Evolutionary conservation across 23 red algal genomes (phyloP), one percentile per base, ranked within the genome.

Genomic region (Gracilaria gracilis): DNA sequence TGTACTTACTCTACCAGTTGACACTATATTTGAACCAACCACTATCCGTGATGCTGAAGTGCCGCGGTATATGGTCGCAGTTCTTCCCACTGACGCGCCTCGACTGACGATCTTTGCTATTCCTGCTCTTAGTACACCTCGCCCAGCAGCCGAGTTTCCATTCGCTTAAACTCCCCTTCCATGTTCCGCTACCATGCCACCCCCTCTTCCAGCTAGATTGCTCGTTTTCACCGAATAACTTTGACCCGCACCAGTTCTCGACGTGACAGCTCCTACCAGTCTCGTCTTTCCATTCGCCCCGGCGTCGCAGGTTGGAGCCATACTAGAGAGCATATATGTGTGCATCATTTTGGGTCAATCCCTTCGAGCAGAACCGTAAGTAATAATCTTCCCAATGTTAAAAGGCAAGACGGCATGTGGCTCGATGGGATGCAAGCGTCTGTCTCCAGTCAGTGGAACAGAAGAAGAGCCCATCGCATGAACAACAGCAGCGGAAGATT

Each of bases 401-500:
- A 42, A 48, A 48, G 72, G 13, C 39, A 77, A 50, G 14, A 77
- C 40, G 9, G 72, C 72, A 51, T 13, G 72, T 0, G 72, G 23
- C 72, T 14, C 42, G 0, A 50, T 44, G 23, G 72, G 25, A 77
- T 77, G 50, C 21, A 77, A 4, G 13, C 72, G 39, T 28, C 4
- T 31, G 25, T 77, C 38, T 77, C 42, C 42, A 7, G 50, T 77
- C 42, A 51, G 72, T 46, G 42, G 40, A 27, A 77, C 6, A 51
- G 67, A 73, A 2, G 40, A 44, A 19, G 72, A 49, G 39, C 40
- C 20, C 72, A 77, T 77, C 27, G 72, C 50, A 8, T 77, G 40
- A 31, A 77, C 42, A 1, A 77, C 31, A 23, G 40, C 42, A 7
- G 21, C 40, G 27, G 72, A 77, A 9, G 40, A 46, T 23, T 50